Percentiles rank a stretch among this genome's conserved stretches.
phyloP scores from a whole-genome alignment of 768 basidiomycete genomes.

The Bullera alba region DNA sequence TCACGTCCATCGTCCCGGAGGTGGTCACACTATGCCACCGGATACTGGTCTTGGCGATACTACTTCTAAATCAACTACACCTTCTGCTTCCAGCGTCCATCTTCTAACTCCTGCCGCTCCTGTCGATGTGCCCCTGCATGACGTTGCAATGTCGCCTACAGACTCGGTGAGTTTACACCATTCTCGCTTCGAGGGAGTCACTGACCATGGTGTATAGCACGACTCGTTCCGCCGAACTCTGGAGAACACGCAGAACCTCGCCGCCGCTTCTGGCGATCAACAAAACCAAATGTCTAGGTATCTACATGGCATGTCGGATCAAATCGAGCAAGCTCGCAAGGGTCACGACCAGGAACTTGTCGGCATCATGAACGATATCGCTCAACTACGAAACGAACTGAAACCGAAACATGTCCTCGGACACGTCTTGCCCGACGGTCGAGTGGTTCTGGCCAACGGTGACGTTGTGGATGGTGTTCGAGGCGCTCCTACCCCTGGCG shows the following conservation, averaged over 20 bases:
- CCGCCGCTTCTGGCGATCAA: constrained; percentile 43
- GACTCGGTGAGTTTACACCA: constrained; percentile 8
- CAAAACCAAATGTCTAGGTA: constrained; percentile 45
- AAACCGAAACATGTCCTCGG: constrained; percentile 36
- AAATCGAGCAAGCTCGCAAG: constrained; percentile 29
- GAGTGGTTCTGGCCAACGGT: constrained; percentile 35
- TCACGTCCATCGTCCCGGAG: constrained; percentile 14
- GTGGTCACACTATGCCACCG: constrained; percentile 9
- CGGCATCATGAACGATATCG: constrained; percentile 40
- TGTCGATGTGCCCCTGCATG: background rate
- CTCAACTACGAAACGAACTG: constrained; percentile 32
- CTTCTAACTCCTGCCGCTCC: constrained; percentile 26
- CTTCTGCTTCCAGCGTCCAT: constrained; percentile 13
- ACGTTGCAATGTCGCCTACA: background rate
- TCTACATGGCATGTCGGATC: constrained; percentile 39
- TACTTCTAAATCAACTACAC: constrained; percentile 29
- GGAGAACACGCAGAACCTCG: constrained; percentile 29
- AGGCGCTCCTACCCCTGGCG: constrained; percentile 27
- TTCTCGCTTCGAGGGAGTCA: background rate
- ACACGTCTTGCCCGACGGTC: constrained; percentile 36
- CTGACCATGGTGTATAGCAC: constrained; percentile 13
- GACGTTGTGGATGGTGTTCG: constrained; percentile 33
- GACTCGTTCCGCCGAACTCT: constrained; percentile 35
- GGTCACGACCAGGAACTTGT: constrained; percentile 29
- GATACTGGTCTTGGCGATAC: constrained; percentile 30